Base-by-base conservation (phyloP, 176 grass and related monocot species). In the Bromus sterilis region DNA sequence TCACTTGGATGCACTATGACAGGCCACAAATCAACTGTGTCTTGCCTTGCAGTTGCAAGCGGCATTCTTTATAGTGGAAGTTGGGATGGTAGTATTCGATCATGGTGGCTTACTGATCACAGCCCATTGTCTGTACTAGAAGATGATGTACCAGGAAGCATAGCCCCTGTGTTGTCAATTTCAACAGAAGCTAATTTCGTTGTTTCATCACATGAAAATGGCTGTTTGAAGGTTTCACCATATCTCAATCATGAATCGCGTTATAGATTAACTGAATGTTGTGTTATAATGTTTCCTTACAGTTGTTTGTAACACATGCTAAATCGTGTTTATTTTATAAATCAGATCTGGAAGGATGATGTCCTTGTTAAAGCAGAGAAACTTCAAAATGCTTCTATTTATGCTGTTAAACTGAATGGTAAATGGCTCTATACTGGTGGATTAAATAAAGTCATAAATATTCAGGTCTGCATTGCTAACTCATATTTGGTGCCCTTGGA, bases 21-120 rank as follows among this genome's bases (percentile, higher is more conserved):
- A 48, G 93, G 96, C 56, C 96, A 98, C 78, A 98, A 86, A 64
- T 95, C 93, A 66, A 95, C 89, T 56, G 93, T 98, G 31, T 98
- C 93, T 64, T 98, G 89, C 82, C 87, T 98, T 78, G 70, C 82
- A 59, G 80, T 95, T 56, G 77, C 82, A 49, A 85, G 83, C 74
- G 96, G 96, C 58, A 89, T 98, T 82, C 93, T 95, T 75, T 98
- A 93, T 44, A 93, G 93, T 86, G 93, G 96, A 84, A 95, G 90
- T 87, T 95, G 96, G 96, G 96, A 98, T 86, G 93, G 93, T 85
- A 91, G 89, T 31, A 82, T 95, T 26, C 80, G 96, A 75, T 86
- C 90, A 36, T 98, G 96, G 96, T 98, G 96, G 93, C 86, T 98
- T 33, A 94, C 78, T 78, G 90, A 95, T 81, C 90, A 98, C 85